Conservation (phyloP, 73 alveolate species). For the Strombidium stylifer region DNA sequence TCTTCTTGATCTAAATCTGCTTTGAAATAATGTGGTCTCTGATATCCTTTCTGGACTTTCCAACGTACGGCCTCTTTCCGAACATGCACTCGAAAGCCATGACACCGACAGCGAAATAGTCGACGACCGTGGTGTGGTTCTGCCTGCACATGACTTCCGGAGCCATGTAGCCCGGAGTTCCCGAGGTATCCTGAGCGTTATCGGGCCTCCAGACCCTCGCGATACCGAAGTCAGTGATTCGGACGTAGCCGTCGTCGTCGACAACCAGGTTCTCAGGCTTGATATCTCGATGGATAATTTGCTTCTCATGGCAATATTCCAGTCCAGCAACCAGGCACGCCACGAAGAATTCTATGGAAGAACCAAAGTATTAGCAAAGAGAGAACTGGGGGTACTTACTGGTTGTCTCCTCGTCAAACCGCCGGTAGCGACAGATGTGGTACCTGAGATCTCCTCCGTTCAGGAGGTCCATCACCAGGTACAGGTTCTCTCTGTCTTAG, state of each 20-base stretch:
- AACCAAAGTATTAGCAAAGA: background rate
- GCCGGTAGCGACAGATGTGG: constrained; percentile 46
- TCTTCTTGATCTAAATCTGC: constrained; percentile 80
- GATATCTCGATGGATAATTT: constrained; percentile 54
- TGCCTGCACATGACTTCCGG: constrained; percentile 71
- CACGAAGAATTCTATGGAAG: constrained; percentile 33
- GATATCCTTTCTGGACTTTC: constrained; percentile 93
- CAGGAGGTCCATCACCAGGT: constrained; percentile 53
- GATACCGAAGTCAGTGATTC: constrained; percentile 61
- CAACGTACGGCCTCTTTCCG: constrained; percentile 94
- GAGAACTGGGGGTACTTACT: background rate
- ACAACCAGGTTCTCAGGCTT: constrained; percentile 46
- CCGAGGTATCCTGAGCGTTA: constrained; percentile 59
- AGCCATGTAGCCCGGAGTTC: constrained; percentile 73
- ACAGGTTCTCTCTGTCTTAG: constrained; percentile 54
- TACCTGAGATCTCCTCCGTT: constrained; percentile 60
- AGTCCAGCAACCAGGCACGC: constrained; percentile 63
- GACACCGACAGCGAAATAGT: constrained; percentile 63
- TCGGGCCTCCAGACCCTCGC: constrained; percentile 59
- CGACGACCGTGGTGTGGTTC: constrained; percentile 55
- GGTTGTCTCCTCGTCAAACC: constrained; percentile 48
- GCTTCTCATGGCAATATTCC: constrained; percentile 48
- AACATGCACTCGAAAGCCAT: constrained; percentile 63
- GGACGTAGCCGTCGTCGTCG: constrained; percentile 47
- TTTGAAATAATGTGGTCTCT: constrained; percentile 95